Conservation (phyloP, 139 green algal genomes). For the Trebouxia sp. region DNA sequence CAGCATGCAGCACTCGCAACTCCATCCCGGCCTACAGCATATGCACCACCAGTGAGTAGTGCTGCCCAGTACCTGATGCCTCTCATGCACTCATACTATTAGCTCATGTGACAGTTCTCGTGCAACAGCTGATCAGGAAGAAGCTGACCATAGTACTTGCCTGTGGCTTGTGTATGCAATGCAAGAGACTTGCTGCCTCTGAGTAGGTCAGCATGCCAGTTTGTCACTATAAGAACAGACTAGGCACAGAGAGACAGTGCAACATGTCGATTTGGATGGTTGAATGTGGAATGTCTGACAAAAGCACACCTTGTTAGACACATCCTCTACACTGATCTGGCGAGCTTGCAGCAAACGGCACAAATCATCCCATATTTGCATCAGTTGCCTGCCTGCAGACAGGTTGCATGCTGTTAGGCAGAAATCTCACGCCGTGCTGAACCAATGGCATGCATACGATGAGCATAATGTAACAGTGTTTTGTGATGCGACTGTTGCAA, state of each 20-base stretch:
- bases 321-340: slow-evolving; percentile 86
- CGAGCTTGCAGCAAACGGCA: slow-evolving; percentile 76
- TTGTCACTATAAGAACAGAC: too few relatives aligned
- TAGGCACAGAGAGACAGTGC: too few relatives aligned
- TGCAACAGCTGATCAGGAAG: too few relatives aligned
- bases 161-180: too few relatives aligned
- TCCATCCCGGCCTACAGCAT: slow-evolving; percentile 74
- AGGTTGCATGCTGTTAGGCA: too few relatives aligned
- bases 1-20: slow-evolving; percentile 84
- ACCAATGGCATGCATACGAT: not conserved
- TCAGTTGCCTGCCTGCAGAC: slow-evolving; percentile 80
- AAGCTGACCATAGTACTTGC: too few relatives aligned
- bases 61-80: too few relatives aligned
- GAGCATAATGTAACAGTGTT: not conserved
- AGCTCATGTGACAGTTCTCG: too few relatives aligned
- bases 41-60: not conserved
- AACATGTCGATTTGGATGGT: too few relatives aligned
- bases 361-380: slow-evolving; percentile 91
- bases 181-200: not conserved
- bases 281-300: not conserved
- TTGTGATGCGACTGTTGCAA: not conserved
- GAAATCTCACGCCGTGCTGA: not conserved
- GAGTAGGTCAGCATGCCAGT: not conserved
- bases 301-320: slow-evolving; percentile 80
- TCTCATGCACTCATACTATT: too few relatives aligned